Evolutionary conservation across 106 monocot genomes (phyloP).

Genomic region (Xerophyta viscosa): DNA sequence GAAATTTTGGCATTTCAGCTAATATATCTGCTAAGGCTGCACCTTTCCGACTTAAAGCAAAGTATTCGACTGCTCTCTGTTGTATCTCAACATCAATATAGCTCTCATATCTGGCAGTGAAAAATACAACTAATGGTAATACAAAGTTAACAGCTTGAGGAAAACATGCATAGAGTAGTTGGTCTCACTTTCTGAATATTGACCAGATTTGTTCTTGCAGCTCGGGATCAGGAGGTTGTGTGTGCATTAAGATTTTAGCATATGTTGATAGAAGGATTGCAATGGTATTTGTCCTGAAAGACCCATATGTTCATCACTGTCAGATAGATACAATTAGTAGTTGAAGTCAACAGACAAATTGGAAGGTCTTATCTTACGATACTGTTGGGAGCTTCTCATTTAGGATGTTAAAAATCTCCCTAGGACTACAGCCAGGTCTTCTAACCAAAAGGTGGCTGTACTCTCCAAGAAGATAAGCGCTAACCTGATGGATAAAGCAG

Average conservation of each 20-base stretch:
- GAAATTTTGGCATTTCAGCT: constrained; percentile 99
- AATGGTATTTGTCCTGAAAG: constrained; percentile 61
- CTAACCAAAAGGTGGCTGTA: constrained; percentile 88
- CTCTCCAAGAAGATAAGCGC: constrained; percentile 98
- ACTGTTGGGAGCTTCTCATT: constrained; percentile 96
- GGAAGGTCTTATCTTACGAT: constrained; percentile 57
- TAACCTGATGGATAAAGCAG: constrained; percentile 43
- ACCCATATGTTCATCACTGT: background rate
- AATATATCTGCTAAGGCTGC: constrained; percentile 75
- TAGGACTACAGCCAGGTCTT: constrained; percentile 93
- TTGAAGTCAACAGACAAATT: too few relatives aligned
- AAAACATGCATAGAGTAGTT: background rate
- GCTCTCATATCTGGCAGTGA: constrained; percentile 64
- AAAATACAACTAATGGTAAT: background rate
- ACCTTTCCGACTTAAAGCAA: constrained; percentile 82
- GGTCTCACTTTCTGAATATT: constrained; percentile 85
- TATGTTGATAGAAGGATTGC: constrained; percentile 97
- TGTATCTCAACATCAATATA: constrained; percentile 98
- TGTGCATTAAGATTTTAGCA: constrained; percentile 99
- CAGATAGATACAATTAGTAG: too few relatives aligned
- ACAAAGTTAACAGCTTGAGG: background rate
- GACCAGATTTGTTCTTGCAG: constrained; percentile 83
- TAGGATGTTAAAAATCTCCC: constrained; percentile 80
- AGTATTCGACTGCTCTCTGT: constrained; percentile 99
- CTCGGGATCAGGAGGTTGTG: constrained; percentile 80